Conservation (phyloP, 2,329 filamentous ascomycete genomes). For the Penicillium sp. region DNA sequence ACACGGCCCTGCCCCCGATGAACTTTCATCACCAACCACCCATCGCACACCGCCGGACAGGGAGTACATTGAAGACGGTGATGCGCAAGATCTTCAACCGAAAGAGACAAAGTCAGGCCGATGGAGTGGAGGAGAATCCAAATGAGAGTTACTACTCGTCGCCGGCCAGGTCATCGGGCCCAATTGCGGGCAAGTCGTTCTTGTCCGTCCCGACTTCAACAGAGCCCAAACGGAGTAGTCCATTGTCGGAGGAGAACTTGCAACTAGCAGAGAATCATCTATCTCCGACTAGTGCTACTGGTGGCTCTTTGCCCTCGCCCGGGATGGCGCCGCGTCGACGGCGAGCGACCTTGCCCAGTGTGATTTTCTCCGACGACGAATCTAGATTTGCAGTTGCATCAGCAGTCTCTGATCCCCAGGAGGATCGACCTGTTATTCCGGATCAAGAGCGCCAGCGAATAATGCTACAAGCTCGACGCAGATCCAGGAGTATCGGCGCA, state of each 20-base stretch:
- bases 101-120: slow-evolving; percentile 44
- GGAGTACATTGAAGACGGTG: slow-evolving; percentile 51
- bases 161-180: slow-evolving; percentile 22
- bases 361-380: slow-evolving; percentile 51
- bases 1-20: slow-evolving; percentile 42
- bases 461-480: slow-evolving; percentile 44
- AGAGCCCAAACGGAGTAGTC: slow-evolving; percentile 33
- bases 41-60: slow-evolving; percentile 46
- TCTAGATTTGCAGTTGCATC: slow-evolving; percentile 39
- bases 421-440: slow-evolving; percentile 24
- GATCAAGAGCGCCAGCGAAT: slow-evolving; percentile 30
- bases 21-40: slow-evolving; percentile 37
- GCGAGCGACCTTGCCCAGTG: slow-evolving; percentile 53
- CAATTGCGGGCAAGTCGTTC: slow-evolving; percentile 28
- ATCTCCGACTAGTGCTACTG: slow-evolving; percentile 30
- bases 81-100: slow-evolving; percentile 53
- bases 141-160: slow-evolving; percentile 28
- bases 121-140: slow-evolving; percentile 36
- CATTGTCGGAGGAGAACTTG: slow-evolving; percentile 31
- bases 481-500: slow-evolving; percentile 53
- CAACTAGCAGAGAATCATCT: slow-evolving; percentile 24
- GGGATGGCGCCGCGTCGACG: slow-evolving; percentile 38
- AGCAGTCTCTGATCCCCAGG: slow-evolving; percentile 33
- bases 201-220: slow-evolving; percentile 35
- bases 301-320: slow-evolving; percentile 31